A percentile compares a stretch with the other conserved stretches of the same genome.
These are phyloP conservation scores for Chlorophyllum brunneum DNA, from an alignment of 768 basidiomycete genomes.

Conservation along the genomic window DNA sequence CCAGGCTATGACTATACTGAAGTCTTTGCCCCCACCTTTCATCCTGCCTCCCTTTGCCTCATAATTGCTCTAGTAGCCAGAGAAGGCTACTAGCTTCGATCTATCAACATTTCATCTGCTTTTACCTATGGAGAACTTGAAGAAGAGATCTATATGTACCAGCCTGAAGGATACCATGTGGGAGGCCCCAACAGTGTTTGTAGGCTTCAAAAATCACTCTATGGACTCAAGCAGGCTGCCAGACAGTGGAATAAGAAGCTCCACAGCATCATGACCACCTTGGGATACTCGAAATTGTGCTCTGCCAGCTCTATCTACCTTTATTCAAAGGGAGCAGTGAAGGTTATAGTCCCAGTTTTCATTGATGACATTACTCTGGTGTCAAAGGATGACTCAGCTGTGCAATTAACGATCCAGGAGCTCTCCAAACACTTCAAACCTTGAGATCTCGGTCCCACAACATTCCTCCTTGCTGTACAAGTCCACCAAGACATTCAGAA, in stretches of 20 bases:
- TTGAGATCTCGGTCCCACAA: slow-evolving; percentile 14
- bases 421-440: slow-evolving; percentile 16
- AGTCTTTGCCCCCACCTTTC: slow-evolving; percentile 29
- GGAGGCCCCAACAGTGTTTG: slow-evolving; percentile 17
- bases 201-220: slow-evolving; percentile 29
- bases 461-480: slow-evolving; percentile 20
- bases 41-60: background rate
- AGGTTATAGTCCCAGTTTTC: slow-evolving; percentile 24
- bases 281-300: slow-evolving; percentile 22
- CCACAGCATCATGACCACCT: slow-evolving; percentile 13
- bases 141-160: slow-evolving; percentile 28
- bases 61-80: slow-evolving; percentile 24
- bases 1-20: slow-evolving; percentile 37
- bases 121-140: slow-evolving; percentile 28
- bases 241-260: slow-evolving; percentile 34
- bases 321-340: slow-evolving; percentile 14
- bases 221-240: slow-evolving; percentile 40
- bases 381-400: background rate
- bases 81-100: slow-evolving; percentile 25
- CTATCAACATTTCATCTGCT: slow-evolving; percentile 29
- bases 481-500: slow-evolving; percentile 15
- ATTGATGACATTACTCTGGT: slow-evolving; percentile 27
- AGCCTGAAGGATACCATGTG: slow-evolving; percentile 24
- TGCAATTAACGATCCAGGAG: slow-evolving; percentile 7
- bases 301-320: slow-evolving; percentile 24